Conservation (phyloP, 352 stramenopile species). For the Phytophthora syringae region DNA sequence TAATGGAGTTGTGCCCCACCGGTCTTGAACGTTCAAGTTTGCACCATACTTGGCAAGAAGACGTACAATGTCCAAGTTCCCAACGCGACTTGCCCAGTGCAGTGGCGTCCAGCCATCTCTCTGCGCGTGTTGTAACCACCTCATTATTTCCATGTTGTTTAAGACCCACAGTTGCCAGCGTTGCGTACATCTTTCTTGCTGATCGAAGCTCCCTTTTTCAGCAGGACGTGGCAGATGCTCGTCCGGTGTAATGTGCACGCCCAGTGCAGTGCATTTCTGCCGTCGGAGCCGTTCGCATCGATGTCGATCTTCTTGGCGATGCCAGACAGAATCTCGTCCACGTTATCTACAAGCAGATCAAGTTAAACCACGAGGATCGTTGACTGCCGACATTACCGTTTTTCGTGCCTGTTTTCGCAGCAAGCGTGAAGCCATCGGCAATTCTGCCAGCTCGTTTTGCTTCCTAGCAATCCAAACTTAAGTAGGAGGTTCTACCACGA, state of each 20-base stretch:
- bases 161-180: no score
- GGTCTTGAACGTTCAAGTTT: slow-evolving; percentile 75
- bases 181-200: slow-evolving; percentile 76
- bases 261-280: slow-evolving; percentile 84
- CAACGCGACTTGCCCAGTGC: slow-evolving; percentile 82
- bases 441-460: slow-evolving; percentile 49
- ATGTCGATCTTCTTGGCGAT: slow-evolving; percentile 83
- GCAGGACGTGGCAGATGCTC: slow-evolving; percentile 80
- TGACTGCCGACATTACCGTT: no score
- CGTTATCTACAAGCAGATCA: slow-evolving; percentile 51
- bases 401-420: slow-evolving; percentile 57
- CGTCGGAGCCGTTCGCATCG: slow-evolving; percentile 72
- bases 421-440: slow-evolving; percentile 74
- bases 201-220: slow-evolving; percentile 81
- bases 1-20: slow-evolving; percentile 78
- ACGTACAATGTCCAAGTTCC: slow-evolving; percentile 75
- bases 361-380: neutral
- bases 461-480: slow-evolving; percentile 33
- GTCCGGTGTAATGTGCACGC: slow-evolving; percentile 77
- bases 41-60: slow-evolving; percentile 81
- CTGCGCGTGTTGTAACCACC: slow-evolving; percentile 26
- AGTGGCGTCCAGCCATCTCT: slow-evolving; percentile 78
- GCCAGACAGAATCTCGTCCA: slow-evolving; percentile 71
- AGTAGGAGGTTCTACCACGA: neutral
- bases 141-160: no score